Base-by-base conservation (phyloP, 169 alveolate species). In the Babesia gibsoni region DNA sequence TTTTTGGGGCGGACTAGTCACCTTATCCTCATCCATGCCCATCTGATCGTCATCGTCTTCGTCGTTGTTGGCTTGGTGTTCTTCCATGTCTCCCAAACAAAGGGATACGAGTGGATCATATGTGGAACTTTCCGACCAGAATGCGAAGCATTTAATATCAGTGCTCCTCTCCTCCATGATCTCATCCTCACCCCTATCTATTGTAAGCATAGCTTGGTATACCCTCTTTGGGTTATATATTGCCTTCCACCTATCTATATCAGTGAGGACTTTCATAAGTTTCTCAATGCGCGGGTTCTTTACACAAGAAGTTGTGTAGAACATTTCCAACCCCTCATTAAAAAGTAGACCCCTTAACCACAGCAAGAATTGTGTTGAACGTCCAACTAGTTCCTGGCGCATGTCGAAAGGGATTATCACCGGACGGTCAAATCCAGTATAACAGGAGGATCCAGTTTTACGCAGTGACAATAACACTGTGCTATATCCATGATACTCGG, bases 231-330 rank as follows among this genome's bases (percentile, higher is more conserved):
- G 65, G 67, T 75, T 75, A 32, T 75, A n/a, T 12, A 23, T 14
- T 8, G 53, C 39, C 67, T 67, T 65, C 84, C 84, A 75, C 27
- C 25, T 30, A n/a, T 63, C 61, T 12, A 75, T 46, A 9, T 78
- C 46, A 8, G 27, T 22, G 14, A 75, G 41, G 42, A 75, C 84
- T 2, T 50, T 5, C 37, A 50, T 46, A 20, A 75, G n/a, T 12
- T 37, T 25, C 30, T 45, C 46, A 16, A 61, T n/a, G 1, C 59
- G 56, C 7, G 59, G 45, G 25, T 2, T 16, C 12, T 5, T 20
- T 6, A 16, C 46, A 20, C 30, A 20, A 3, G 20, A 12, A 48
- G 16, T 45, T 12, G 57, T 20, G 7, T 20, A 10, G 9, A 41
- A 8, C 35, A 8, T 27, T 0, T 22, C 10, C 3, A 12, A 35